These are phyloP conservation scores for Aspergillus fischeri DNA, from an alignment of 2,329 filamentous ascomycete genomes.

Conservation along the genomic window DNA sequence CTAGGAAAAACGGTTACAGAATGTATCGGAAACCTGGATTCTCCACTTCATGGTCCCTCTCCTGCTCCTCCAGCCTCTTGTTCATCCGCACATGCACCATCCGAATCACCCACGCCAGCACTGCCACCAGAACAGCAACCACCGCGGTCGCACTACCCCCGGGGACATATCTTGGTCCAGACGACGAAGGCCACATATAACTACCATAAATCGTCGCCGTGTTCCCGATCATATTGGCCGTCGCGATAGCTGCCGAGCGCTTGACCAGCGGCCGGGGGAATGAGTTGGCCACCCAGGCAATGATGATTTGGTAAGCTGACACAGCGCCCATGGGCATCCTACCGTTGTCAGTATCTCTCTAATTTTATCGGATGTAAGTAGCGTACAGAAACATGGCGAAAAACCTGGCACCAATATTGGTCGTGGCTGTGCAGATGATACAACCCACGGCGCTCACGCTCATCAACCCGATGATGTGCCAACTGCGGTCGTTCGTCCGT, in stretches of 20 bases:
- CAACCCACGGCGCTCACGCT: constrained; percentile 52
- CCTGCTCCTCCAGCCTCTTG: constrained; percentile 23
- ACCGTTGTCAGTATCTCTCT: too few species aligned
- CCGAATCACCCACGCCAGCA: constrained; percentile 32
- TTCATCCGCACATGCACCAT: constrained; percentile 33
- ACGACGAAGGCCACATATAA: constrained; percentile 34
- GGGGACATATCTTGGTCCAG: constrained; percentile 36
- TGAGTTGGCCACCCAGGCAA: constrained; percentile 39
- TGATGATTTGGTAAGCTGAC: constrained; percentile 28
- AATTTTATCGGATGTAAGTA: background rate
- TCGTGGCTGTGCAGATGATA: constrained; percentile 52
- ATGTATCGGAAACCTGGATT: constrained; percentile 20
- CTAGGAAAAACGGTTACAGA: constrained; percentile 6
- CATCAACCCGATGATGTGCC: constrained; percentile 53
- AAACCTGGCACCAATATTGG: constrained; percentile 45
- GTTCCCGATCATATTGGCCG: constrained; percentile 42
- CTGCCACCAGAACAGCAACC: constrained; percentile 33
- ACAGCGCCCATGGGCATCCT: constrained; percentile 53
- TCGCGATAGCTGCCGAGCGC: constrained; percentile 41
- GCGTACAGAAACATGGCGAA: constrained; percentile 57
- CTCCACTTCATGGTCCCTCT: constrained; percentile 10
- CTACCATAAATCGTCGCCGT: constrained; percentile 39
- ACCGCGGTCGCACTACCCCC: constrained; percentile 32
- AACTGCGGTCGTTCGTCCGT: constrained; percentile 53
- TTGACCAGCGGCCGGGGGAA: constrained; percentile 43